Conservation (phyloP, 371 early-diverging fungal genomes). For the Haplosporangium sp. region DNA sequence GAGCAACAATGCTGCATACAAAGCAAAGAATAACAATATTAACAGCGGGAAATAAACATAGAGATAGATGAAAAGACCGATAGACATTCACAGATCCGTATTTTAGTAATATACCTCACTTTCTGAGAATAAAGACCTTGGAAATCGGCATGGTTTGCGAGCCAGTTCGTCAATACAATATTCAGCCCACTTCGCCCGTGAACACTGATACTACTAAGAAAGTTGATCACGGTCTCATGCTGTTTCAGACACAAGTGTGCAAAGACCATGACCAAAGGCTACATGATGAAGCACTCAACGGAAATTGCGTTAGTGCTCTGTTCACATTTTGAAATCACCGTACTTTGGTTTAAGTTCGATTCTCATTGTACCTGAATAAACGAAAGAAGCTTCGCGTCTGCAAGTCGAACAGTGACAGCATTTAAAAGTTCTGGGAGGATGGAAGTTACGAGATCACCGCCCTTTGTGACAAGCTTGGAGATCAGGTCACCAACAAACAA, state of each 20-base stretch:
- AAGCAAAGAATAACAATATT: no score
- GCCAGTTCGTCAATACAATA: slow-evolving; percentile 79
- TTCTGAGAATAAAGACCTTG: slow-evolving; percentile 81
- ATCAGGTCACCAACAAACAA: slow-evolving; percentile 92
- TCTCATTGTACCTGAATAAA: slow-evolving; percentile 72
- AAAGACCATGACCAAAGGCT: slow-evolving; percentile 88
- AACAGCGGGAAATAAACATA: no score
- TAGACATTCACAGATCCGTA: no score
- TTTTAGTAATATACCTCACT: slow-evolving; percentile 55
- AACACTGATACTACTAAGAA: slow-evolving; percentile 66
- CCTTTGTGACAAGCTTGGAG: slow-evolving; percentile 85
- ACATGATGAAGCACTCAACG: not conserved
- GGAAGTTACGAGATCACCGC: slow-evolving; percentile 72
- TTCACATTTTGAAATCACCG: not conserved
- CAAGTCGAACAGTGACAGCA: slow-evolving; percentile 77
- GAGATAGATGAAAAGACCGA: no score
- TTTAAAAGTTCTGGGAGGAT: slow-evolving; percentile 81
- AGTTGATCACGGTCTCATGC: slow-evolving; percentile 74
- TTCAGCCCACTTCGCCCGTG: slow-evolving; percentile 72
- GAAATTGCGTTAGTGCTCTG: not conserved
- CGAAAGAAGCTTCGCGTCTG: slow-evolving; percentile 76
- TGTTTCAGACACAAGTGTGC: slow-evolving; percentile 84
- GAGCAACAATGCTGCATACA: slow-evolving; percentile 69
- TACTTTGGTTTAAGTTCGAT: not conserved
- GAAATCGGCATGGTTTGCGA: slow-evolving; percentile 80